A percentile compares a stretch with the other conserved stretches of the same genome.
phyloP scores from a whole-genome alignment of 805 yeast species.

The Saccharomyces eubayanus region DNA sequence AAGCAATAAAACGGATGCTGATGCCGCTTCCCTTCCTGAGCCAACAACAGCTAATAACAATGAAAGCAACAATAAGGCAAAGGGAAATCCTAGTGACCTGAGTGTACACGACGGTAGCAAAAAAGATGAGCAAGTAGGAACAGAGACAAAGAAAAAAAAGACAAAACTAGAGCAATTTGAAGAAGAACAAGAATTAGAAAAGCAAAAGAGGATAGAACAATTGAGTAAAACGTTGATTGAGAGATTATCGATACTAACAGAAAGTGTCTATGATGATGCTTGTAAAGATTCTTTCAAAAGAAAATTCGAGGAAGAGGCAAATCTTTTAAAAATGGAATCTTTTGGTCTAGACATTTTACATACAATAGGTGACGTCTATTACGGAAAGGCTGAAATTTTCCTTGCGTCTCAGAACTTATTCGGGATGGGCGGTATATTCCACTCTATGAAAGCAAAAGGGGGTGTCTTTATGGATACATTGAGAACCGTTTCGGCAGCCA shows the following conservation, averaged over 20 bases:
- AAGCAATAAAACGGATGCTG: constrained; percentile 3
- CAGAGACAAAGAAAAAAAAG: constrained; percentile 26
- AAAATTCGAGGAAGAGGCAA: constrained; percentile 74
- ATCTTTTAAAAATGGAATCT: constrained; percentile 69
- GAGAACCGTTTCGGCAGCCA: constrained; percentile 60
- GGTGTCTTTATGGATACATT: constrained; percentile 66
- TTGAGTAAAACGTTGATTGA: constrained; percentile 52
- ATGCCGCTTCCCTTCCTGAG: background rate
- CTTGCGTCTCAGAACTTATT: constrained; percentile 55
- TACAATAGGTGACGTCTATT: constrained; percentile 61
- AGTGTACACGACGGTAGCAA: background rate
- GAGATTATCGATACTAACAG: constrained; percentile 47
- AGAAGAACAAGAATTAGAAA: constrained; percentile 63
- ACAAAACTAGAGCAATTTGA: constrained; percentile 54
- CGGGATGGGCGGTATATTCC: constrained; percentile 66
- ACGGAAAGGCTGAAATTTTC: constrained; percentile 55
- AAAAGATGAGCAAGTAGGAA: constrained; percentile 1
- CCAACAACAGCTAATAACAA: background rate
- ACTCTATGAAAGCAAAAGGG: constrained; percentile 64
- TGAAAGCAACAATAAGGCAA: background rate
- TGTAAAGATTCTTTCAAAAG: constrained; percentile 54
- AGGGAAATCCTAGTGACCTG: background rate
- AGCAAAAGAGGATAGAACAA: constrained; percentile 54
- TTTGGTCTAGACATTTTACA: constrained; percentile 79
- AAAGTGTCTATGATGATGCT: constrained; percentile 54